Percentiles rank a stretch among this genome's conserved stretches.
phyloP scores from a whole-genome alignment of 257 asterid genomes.

The Solanum commersonii region DNA sequence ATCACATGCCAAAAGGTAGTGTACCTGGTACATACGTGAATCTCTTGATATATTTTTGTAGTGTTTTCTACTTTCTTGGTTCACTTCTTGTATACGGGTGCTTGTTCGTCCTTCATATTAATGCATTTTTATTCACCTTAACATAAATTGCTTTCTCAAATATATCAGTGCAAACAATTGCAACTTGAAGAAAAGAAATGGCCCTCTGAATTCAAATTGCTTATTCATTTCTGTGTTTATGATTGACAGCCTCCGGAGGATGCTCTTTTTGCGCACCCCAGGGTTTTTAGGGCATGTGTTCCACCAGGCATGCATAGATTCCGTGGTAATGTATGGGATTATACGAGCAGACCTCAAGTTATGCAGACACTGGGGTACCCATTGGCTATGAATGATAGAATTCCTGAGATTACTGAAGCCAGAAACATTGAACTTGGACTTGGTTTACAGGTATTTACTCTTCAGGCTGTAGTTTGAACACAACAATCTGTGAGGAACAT shows the following conservation, averaged over 20 bases:
- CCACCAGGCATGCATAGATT: conserved; percentile 99
- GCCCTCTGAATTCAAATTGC: not conserved
- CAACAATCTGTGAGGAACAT: not conserved
- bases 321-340: conserved; percentile 96
- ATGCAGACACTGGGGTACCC: conserved; percentile 86
- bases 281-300: conserved; percentile 96
- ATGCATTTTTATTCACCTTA: not conserved
- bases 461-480: not conserved
- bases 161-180: not conserved
- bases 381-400: conserved; percentile 47
- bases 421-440: conserved; percentile 95
- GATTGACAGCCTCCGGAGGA: conserved; percentile 72
- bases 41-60: not conserved
- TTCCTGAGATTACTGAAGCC: conserved; percentile 90
- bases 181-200: not conserved
- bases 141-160: not conserved
- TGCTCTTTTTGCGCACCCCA: conserved; percentile 88
- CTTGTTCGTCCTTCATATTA: not conserved
- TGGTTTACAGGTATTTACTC: conserved; percentile 75
- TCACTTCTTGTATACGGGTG: not conserved
- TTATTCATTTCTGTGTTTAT: not conserved
- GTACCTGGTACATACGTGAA: not conserved
- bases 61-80: not conserved
- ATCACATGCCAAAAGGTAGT: not conserved
- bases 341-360: conserved; percentile 72